Conservation (phyloP, 2,329 filamentous ascomycete genomes). For the Fusarium sp. region DNA sequence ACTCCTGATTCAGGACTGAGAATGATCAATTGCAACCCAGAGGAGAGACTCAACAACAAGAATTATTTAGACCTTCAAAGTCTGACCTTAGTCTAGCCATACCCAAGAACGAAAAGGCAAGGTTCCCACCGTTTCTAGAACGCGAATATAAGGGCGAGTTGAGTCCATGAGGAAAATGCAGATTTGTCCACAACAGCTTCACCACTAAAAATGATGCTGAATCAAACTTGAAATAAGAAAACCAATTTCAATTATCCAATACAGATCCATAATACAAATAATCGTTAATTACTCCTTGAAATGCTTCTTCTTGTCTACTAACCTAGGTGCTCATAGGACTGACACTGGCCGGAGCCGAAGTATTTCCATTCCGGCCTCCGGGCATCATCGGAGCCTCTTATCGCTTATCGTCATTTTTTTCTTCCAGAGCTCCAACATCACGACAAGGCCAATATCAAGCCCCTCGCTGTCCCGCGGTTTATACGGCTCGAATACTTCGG, state of each 20-base stretch:
- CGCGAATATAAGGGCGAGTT: no score
- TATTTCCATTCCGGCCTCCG: conserved; percentile 45
- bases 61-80: neutral
- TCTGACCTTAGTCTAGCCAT: neutral
- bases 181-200: no score
- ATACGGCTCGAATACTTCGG: conserved; percentile 19
- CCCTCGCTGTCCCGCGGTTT: conserved; percentile 23
- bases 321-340: neutral
- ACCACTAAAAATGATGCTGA: no score
- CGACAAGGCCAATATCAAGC: conserved; percentile 26
- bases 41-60: neutral
- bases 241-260: neutral
- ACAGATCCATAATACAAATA: neutral
- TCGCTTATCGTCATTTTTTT: conserved; percentile 40
- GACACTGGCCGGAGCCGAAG: conserved; percentile 25
- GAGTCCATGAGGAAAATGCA: no score
- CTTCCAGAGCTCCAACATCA: conserved; percentile 27
- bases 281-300: neutral
- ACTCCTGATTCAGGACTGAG: neutral
- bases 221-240: no score
- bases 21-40: neutral
- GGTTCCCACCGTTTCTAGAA: neutral
- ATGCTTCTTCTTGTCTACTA: neutral
- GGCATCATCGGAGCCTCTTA: conserved; percentile 41
- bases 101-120: neutral